Percentiles rank a stretch among this genome's conserved stretches.
Evolutionary conservation across 305 asterid species (phyloP).

Genomic region (Solanum hybrid): DNA sequence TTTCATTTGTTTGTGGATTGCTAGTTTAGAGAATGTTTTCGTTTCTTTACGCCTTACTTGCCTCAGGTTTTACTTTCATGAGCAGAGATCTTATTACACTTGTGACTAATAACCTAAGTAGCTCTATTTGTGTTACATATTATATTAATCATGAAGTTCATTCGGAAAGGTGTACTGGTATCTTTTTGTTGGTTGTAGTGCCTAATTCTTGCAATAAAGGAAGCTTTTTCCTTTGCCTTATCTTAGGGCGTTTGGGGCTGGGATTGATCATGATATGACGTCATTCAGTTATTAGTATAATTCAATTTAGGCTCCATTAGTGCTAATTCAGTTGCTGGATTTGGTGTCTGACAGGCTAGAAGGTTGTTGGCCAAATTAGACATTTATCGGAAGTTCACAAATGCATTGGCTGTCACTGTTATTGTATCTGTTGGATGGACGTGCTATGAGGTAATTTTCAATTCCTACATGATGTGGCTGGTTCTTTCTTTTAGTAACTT

Average conservation of each 20-base stretch:
- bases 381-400: slow-evolving; percentile 88
- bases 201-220: not conserved
- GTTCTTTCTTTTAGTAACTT: not conserved
- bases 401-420: slow-evolving; percentile 80
- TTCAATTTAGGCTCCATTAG: not conserved
- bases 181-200: not conserved
- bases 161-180: not conserved
- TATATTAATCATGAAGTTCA: not conserved
- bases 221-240: not conserved
- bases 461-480: not conserved
- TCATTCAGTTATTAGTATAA: not conserved
- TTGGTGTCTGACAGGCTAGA: slow-evolving; percentile 48
- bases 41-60: not conserved
- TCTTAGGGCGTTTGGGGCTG: not conserved
- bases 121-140: not conserved
- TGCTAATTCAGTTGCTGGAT: not conserved
- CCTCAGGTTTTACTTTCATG: not conserved
- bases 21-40: not conserved
- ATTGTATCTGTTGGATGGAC: slow-evolving; percentile 95
- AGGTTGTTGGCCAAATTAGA: slow-evolving; percentile 85
- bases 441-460: slow-evolving; percentile 69
- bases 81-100: not conserved
- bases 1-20: not conserved
- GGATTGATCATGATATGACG: not conserved
- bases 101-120: not conserved